Base-by-base conservation (phyloP, 2,329 filamentous ascomycete species). In the Cordyceps cicadae region DNA sequence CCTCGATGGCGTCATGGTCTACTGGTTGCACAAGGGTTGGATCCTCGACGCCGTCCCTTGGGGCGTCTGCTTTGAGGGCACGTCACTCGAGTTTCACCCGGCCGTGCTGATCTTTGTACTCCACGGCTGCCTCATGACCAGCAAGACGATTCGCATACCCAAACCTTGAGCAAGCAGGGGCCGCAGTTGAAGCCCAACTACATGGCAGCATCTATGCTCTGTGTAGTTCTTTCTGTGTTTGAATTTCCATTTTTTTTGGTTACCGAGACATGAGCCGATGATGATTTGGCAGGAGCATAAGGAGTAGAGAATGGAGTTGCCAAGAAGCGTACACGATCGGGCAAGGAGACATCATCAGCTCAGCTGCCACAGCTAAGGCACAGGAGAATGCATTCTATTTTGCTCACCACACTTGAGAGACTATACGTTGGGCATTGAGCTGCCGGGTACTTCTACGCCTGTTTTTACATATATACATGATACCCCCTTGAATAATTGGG, bases 91-190 rank as follows among this genome's bases (percentile, higher is more conserved):
- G 75, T 85, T 97, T 63, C 94, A 99, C 72, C 93, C 94, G 15
- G 80, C 88, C 3, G 90, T 88, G 8, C 75, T 86, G 26, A 70
- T 97, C 63, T 99, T 97, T 75, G 79, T 95, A 62, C 67, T 92
- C n/a, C 91, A 96, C 72, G 94, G 92, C 21, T 95, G 89, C 71
- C 76, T 94, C 70, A 97, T 99, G 94, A 88, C 93, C 65, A 96
- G 91, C 79, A 95, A 93, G 82, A 93, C 87, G 37, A 85, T 99
- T 69, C 90, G 94, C 72, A 92, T 99, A 66, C 94, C 94, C 17
- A 99, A 99, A 84, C 92, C 84, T 62, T 87, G 75, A 72, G 37
- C 6, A n/a, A 49, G 37, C 15, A n/a, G n/a, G 15, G 41, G 41
- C 39, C 12, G 14, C 41, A 6, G 17, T 17, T n/a, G 41, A 43